phyloP scores from a whole-genome alignment of 805 yeast genomes.

The Lipomyces yamadae region DNA sequence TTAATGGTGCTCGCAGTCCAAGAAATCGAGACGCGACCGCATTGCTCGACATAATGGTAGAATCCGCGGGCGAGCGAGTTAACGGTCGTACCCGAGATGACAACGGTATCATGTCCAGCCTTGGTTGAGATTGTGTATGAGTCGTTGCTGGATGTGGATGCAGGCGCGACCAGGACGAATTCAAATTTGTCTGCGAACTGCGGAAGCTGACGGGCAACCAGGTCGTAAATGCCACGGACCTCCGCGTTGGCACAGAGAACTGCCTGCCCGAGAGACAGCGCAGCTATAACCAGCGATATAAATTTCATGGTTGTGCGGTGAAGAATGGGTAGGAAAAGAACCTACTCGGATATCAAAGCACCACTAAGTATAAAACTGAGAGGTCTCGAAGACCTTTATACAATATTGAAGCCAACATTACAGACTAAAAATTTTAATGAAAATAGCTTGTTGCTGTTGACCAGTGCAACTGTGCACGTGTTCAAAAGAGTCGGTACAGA shows the following conservation, averaged over 20 bases:
- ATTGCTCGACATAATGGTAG: neutral
- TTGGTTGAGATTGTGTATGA: neutral
- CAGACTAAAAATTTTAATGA: neutral
- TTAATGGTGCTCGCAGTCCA: slow-evolving; percentile 1
- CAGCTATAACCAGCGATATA: neutral
- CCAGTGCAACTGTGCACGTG: neutral
- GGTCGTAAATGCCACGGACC: neutral
- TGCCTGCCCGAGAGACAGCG: neutral
- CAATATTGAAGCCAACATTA: neutral
- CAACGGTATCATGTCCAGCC: neutral
- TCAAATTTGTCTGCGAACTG: neutral
- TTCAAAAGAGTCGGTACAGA: neutral
- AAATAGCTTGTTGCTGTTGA: too few relatives aligned
- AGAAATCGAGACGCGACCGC: neutral
- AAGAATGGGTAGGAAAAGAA: neutral
- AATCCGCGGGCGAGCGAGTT: neutral
- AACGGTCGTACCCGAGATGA: neutral
- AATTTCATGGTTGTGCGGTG: neutral
- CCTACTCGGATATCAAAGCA: neutral
- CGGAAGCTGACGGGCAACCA: neutral
- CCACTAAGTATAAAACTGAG: neutral
- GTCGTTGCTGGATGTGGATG: neutral
- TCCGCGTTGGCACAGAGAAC: neutral
- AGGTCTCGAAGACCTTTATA: neutral
- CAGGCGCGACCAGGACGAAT: neutral